These are phyloP conservation scores for Carex cristatella DNA, from an alignment of 176 grass and related monocot genomes.

Conservation along the genomic window DNA sequence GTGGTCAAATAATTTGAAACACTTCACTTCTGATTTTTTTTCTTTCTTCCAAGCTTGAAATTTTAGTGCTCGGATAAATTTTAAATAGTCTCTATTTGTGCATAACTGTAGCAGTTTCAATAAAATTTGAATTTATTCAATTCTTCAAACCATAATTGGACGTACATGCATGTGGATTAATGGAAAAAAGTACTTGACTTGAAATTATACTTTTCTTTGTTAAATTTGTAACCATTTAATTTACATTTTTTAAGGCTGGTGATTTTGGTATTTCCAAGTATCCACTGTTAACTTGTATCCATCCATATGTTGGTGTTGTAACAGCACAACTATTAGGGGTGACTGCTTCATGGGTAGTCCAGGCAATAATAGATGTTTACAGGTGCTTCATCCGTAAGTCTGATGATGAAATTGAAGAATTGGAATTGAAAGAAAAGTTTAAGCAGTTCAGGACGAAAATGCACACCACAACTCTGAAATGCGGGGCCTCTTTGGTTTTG, in stretches of 20 bases:
- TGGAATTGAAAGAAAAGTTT: constrained; percentile 42
- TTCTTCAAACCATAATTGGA: background rate
- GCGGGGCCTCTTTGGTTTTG: constrained; percentile 82
- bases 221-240: background rate
- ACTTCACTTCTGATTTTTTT: background rate
- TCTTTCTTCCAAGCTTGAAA: background rate
- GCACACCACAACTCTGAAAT: constrained; percentile 61
- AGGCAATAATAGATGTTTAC: constrained; percentile 66
- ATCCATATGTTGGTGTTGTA: constrained; percentile 6
- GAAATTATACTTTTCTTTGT: background rate
- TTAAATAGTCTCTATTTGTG: background rate
- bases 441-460: constrained; percentile 60
- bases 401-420: constrained; percentile 28
- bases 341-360: constrained; percentile 86
- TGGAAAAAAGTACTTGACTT: background rate
- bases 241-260: background rate
- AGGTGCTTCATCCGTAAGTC: constrained; percentile 63
- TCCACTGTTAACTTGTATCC: background rate
- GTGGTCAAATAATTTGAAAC: background rate
- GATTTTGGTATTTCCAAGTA: background rate
- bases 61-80: background rate
- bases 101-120: background rate
- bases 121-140: background rate
- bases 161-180: background rate
- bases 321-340: constrained; percentile 83